Percentiles rank a stretch among this genome's conserved stretches.
These are phyloP conservation scores for Trametes sanguinea DNA, from an alignment of 768 basidiomycete genomes.

Conservation along the genomic window DNA sequence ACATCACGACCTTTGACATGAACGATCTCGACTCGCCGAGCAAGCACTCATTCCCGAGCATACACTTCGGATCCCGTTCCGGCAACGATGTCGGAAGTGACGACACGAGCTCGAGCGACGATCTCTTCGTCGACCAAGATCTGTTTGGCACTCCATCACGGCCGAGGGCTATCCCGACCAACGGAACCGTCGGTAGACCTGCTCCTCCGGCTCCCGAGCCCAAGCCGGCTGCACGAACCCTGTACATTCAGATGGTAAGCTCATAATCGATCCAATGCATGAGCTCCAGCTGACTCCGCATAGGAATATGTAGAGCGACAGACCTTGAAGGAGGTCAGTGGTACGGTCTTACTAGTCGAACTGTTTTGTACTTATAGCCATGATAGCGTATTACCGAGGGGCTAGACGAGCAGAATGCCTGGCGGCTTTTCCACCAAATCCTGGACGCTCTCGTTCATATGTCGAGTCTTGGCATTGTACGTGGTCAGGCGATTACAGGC, in stretches of 20 bases:
- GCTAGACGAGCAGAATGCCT: constrained; percentile 80
- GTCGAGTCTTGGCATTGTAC: constrained; percentile 81
- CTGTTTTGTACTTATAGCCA: background rate
- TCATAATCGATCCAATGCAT: background rate
- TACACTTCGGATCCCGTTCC: constrained; percentile 64
- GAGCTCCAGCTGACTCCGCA: background rate
- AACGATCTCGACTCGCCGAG: constrained; percentile 59
- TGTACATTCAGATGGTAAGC: constrained; percentile 93
- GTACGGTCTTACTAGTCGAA: background rate
- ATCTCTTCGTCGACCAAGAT: constrained; percentile 26
- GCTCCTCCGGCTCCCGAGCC: constrained; percentile 27
- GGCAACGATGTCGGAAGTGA: constrained; percentile 35
- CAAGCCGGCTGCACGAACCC: constrained; percentile 45
- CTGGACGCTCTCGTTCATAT: constrained; percentile 90
- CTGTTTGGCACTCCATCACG: constrained; percentile 22
- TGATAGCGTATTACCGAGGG: constrained; percentile 74
- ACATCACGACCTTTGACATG: constrained; percentile 61
- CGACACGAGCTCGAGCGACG: constrained; percentile 45
- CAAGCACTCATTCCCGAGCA: constrained; percentile 78
- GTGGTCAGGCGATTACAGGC: constrained; percentile 27
- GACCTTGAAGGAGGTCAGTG: constrained; percentile 76
- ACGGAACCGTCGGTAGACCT: constrained; percentile 26
- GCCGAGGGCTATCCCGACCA: constrained; percentile 10
- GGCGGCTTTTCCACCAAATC: constrained; percentile 89
- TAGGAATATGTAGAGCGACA: constrained; percentile 92